Conservation (phyloP, 345 rosid genomes). For the Citropsis articulata region DNA sequence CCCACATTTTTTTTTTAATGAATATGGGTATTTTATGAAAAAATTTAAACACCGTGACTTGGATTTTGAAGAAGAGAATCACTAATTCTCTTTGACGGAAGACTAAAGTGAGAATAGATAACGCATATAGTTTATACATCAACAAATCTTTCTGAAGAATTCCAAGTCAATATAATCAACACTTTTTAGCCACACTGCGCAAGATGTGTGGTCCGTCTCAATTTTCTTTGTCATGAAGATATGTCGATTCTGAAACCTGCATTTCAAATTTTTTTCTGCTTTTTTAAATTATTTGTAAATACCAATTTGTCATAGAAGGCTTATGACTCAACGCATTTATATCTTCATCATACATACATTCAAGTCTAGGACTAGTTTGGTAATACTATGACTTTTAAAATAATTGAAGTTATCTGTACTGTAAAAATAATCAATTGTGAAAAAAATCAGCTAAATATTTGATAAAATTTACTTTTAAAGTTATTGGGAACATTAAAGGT, state of each 20-base stretch:
- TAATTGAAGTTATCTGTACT: no score
- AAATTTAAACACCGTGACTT: background rate
- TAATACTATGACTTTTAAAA: no score
- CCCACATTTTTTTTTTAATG: no score
- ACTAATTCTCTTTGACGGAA: background rate
- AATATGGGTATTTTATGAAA: background rate
- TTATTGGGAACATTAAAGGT: no score
- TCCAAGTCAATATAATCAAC: conserved; percentile 18
- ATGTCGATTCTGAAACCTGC: background rate
- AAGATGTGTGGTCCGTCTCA: conserved; percentile 22
- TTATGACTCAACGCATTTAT: background rate
- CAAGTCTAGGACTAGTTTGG: no score
- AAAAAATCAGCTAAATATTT: no score
- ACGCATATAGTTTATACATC: background rate
- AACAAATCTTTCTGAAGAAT: conserved; percentile 8
- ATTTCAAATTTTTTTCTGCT: background rate
- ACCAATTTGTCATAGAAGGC: background rate
- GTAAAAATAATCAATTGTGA: no score
- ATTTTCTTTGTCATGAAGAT: no score
- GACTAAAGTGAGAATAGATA: background rate
- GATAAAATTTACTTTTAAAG: no score
- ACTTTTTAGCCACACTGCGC: background rate
- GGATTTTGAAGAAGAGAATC: background rate
- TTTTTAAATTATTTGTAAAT: background rate
- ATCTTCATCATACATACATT: background rate